Base-by-base conservation (phyloP, 1,284 basidiomycete genomes). In the Fomitopsis betulina region DNA sequence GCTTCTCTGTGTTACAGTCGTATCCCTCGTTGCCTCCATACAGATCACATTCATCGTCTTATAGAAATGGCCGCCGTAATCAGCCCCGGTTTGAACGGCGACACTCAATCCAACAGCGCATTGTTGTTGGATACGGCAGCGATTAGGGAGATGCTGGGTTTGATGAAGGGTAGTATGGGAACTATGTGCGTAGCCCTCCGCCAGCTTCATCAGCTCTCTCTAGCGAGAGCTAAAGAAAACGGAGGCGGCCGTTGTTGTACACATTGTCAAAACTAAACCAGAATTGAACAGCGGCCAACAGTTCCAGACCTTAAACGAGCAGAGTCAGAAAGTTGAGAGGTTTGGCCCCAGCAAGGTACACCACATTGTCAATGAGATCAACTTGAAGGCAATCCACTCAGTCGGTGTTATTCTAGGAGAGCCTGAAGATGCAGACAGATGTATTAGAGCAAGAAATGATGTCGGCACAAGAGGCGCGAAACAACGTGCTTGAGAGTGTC, bases 371-470 rank as follows among this genome's bases (percentile, higher is more conserved):
- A 25, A 19, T 21, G 25, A 55, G 17, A 27, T 23, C n/a, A n/a
- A n/a, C 5, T 25, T 27, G 27, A 17, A 51, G 13, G 38, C 45
- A 1, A 8, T 10, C 49, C n/a, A 43, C 33, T 15, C 12, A 7
- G 5, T 2, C 23, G 1, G 38, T 10, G 17, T 37, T 38, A 17
- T 30, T 45, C 12, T 50, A 73, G 73, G 58, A 73, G 59, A 70
- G 74, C 27, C 69, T 69, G 13, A 59, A 63, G 8, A 61, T 62
- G 8, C 69, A 76, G 52, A 72, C 82, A 13, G 60, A 66, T 3
- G 64, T 68, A 8, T 76, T 82, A 52, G 67, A 72, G 10, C 68
- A 68, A 7, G 17, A 40, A 66, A 70, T 27, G 76, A 77, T 53
- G 64, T 73, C 5, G 54, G 57, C 68, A 9, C 67, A 65, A 10